Percentiles rank a stretch among this genome's conserved stretches.
Conservation (phyloP, 2,329 filamentous ascomycete species). For the Drechslerella dactyloides region DNA sequence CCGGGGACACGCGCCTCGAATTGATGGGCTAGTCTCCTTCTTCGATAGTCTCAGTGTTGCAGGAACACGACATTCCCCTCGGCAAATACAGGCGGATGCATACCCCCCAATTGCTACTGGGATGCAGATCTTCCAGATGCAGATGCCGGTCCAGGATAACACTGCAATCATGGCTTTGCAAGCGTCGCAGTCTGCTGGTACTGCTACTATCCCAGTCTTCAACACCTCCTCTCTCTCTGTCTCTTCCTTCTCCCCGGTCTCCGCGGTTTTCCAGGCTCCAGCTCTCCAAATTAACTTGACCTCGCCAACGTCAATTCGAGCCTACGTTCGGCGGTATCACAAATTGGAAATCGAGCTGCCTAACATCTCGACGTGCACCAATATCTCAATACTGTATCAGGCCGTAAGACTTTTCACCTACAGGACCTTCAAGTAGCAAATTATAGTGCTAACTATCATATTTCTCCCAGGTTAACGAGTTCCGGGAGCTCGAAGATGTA, state of each 20-base stretch:
- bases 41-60: not conserved
- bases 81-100: not conserved
- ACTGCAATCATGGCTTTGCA: no score
- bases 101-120: not conserved
- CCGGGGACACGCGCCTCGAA: not conserved
- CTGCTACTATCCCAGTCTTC: no score
- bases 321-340: not conserved
- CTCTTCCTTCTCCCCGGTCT: not conserved
- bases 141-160: not conserved
- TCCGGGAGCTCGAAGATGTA: not conserved
- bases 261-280: not conserved
- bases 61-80: not conserved
- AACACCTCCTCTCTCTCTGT: no score
- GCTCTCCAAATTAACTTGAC: not conserved
- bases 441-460: not conserved
- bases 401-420: not conserved
- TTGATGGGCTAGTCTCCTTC: not conserved
- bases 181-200: no score
- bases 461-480: not conserved
- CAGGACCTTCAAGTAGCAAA: not conserved
- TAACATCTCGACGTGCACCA: not conserved
- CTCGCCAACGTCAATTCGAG: not conserved
- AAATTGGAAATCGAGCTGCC: not conserved
- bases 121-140: not conserved
- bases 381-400: not conserved